Base-by-base conservation (phyloP, 306 rosid species). In the Amphicarpaea edgeworthii region DNA sequence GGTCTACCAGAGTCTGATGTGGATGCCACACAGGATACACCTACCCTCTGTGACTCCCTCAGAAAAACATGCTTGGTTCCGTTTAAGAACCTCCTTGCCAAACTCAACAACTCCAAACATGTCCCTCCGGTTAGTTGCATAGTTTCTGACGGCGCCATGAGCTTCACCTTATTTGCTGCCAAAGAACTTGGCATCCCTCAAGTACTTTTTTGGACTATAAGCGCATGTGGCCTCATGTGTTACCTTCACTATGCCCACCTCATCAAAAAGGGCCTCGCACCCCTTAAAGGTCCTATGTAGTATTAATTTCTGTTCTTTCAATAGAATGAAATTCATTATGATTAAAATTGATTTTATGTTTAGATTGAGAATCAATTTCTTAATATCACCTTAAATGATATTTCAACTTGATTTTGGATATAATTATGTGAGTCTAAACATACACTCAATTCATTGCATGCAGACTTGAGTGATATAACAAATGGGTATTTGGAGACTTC, bases 1-100 rank as follows among this genome's bases (percentile, higher is more conserved):
- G 76, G 76, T 53, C 51, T 71, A 53, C 76, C 76, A 61, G 0
- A 61, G 34, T 70, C 64, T 10, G 50, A 70, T 51, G 49, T 37
- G 37, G 50, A 70, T 19, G 62, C 75, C 64, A 51, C 50, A 12
- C 64, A 72, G 68, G 68, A 57, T 57, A 57, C 40, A 37, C 51
- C 65, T 50, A 20, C 65, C 65, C 14, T 53, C 1, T 71, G 76
- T 71, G 64, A 71, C 2, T 71, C 76, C 30, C 34, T 70, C 5
- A 70, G 64, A 53, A 70, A 53, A 53, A 34, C 61, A 3, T 54
- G 49, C 40, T 53, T 71, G 4, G 6, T 5, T 37, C 53, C 76
- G 0, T 71, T 71, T 38, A 71, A 16, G 53, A 71, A 37, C 40
- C 65, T 71, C 19, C 37, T 71, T 20, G 9, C 37, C 51, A 54